Evolutionary conservation across 257 asterid genomes (phyloP).

Genomic region (Euphrasia confusa): DNA sequence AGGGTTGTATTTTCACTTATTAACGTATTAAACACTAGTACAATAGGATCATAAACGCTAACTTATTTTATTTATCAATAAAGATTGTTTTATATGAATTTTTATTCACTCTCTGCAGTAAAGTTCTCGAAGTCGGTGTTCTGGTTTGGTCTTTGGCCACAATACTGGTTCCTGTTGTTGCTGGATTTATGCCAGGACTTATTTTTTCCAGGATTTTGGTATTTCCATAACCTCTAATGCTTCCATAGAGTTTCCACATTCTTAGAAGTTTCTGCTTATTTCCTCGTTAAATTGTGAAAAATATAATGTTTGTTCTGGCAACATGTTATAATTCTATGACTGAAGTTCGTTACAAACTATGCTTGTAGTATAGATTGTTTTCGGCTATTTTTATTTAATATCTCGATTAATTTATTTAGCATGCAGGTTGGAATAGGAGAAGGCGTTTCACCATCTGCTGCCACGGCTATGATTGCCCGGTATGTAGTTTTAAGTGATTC

Average conservation of each 20-base stretch:
- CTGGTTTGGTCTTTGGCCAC: slow-evolving; percentile 90
- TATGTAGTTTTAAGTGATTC: slow-evolving; percentile 26
- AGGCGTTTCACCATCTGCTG: slow-evolving; percentile 99
- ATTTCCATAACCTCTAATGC: slow-evolving; percentile 24
- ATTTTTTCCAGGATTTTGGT: slow-evolving; percentile 80
- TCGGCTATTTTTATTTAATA: slow-evolving; percentile 11
- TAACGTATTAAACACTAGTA: slow-evolving; percentile 9
- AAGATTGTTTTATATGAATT: slow-evolving; percentile 14
- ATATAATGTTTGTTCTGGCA: slow-evolving; percentile 10
- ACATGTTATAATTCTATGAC: slow-evolving; percentile 5
- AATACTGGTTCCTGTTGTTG: slow-evolving; percentile 69
- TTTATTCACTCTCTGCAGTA: slow-evolving; percentile 49
- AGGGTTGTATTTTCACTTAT: slow-evolving; percentile 1
- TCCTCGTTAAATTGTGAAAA: background rate
- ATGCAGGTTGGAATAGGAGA: slow-evolving; percentile 95
- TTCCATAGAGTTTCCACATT: slow-evolving; percentile 4
- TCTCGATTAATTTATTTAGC: slow-evolving; percentile 19
- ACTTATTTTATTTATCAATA: background rate
- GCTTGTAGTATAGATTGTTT: slow-evolving; percentile 6
- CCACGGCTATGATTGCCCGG: slow-evolving; percentile 98
- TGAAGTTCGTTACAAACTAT: slow-evolving; percentile 1
- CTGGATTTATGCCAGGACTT: slow-evolving; percentile 94
- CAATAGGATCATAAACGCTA: slow-evolving; percentile 15
- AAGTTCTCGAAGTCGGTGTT: slow-evolving; percentile 81
- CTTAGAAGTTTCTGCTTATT: slow-evolving; percentile 7